Evolutionary conservation across 1,284 basidiomycete species (phyloP), one percentile per base, ranked within the genome.

Genomic region (Thecaphora thlaspeos): DNA sequence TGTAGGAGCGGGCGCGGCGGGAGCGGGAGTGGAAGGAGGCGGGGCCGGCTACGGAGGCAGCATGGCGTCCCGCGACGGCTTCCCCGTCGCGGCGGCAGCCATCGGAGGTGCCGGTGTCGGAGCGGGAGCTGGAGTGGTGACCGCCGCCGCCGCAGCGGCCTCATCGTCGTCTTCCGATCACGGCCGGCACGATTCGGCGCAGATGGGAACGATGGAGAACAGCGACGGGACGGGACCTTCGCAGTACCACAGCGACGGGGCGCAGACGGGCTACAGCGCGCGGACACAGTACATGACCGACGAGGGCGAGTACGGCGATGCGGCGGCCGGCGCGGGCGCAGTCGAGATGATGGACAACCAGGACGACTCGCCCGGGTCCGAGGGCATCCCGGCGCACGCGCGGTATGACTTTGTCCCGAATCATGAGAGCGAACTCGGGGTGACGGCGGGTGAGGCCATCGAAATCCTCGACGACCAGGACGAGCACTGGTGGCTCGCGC

Each of bases 141-240:
- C 48, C 36, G 50, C 43, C 19, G 42, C 36, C 51, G 73, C 26
- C 56, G 70, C 42, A 60, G 73, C 48, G 50, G 53, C 37, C 45
- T 56, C 50, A 18, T 43, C 46, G 49, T 53, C 41, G 38, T 69
- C 57, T 32, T 51, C 57, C 24, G 57, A 45, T 43, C 63, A 68
- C 52, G 75, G 45, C 26, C 48, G 86, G 87, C 70, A 86, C 83
- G 72, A 70, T 57, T 56, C 68, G 49, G 50, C 23, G 43, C 48
- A 23, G 55, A 50, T 42, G 28, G 67, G 48, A 43, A 57, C 39
- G 48, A 26, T 43, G n/a, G 61, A 63, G 14, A 39, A 58, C 41
- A 65, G 65, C 50, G 70, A 68, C 22, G 69, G 66, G 22, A 60
- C 52, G 45, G 64, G 85, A 65, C 82, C 81, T 23, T 70, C 61